Evolutionary conservation across 768 basidiomycete genomes (phyloP).

Genomic region (Lactarius hengduanensis): DNA sequence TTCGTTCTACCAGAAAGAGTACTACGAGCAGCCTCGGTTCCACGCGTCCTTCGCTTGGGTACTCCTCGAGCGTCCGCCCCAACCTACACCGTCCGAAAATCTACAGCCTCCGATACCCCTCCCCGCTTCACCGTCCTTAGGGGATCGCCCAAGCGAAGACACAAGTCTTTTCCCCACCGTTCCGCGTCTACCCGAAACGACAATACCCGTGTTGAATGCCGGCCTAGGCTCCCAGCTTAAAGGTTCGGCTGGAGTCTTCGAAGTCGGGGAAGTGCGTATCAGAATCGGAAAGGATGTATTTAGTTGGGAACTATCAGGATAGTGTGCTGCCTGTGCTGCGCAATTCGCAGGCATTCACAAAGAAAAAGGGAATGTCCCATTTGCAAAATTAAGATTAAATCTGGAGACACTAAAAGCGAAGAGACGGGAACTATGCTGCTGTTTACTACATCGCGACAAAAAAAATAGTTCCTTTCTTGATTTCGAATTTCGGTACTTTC

Average conservation of each 20-base stretch:
- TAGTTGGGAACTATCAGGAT: slow-evolving; percentile 43
- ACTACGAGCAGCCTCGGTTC: slow-evolving; percentile 79
- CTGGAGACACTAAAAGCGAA: too few relatives aligned
- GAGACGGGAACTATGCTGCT: too few relatives aligned
- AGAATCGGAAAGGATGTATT: slow-evolving; percentile 70
- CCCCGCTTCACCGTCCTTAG: background rate
- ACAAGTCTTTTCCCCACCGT: slow-evolving; percentile 46
- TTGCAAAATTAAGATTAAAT: too few relatives aligned
- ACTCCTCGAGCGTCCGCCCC: slow-evolving; percentile 46
- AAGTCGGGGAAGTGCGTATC: slow-evolving; percentile 53
- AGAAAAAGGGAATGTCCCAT: too few relatives aligned
- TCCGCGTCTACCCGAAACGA: slow-evolving; percentile 46
- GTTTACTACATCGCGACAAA: too few relatives aligned
- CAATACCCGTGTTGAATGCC: slow-evolving; percentile 51
- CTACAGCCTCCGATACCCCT: background rate
- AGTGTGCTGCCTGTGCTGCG: background rate
- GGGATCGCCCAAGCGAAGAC: slow-evolving; percentile 18
- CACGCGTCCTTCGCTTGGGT: slow-evolving; percentile 92
- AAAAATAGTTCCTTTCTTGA: too few relatives aligned
- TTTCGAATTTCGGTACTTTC: too few relatives aligned
- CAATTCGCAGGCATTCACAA: too few relatives aligned
- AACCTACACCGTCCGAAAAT: background rate
- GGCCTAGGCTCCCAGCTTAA: slow-evolving; percentile 45
- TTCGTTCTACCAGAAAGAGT: slow-evolving; percentile 68
- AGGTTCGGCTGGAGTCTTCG: slow-evolving; percentile 48